A percentile compares a stretch with the other conserved stretches of the same genome.
Conservation (phyloP, 2,329 filamentous ascomycete species). For the Phialophora macrospora region DNA sequence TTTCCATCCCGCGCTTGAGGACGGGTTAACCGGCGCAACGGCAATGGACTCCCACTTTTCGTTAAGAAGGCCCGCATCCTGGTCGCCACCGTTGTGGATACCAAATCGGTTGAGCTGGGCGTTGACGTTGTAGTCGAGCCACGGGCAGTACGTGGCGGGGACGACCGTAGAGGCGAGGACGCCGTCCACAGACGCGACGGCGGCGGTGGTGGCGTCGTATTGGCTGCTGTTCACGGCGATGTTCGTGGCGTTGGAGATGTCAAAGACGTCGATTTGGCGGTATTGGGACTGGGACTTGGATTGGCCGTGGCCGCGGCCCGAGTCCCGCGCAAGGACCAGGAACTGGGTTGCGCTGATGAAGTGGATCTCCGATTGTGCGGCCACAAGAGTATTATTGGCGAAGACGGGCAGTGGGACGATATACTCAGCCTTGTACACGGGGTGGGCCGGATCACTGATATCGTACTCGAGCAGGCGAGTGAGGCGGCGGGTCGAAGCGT, state of each 20-base stretch:
- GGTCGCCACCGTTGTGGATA: slow-evolving; percentile 68
- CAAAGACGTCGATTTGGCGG: slow-evolving; percentile 71
- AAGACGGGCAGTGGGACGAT: slow-evolving; percentile 69
- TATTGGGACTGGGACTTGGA: slow-evolving; percentile 62
- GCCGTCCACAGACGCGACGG: slow-evolving; percentile 58
- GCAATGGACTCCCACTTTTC: slow-evolving; percentile 78
- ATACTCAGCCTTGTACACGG: slow-evolving; percentile 64
- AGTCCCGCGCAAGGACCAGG: slow-evolving; percentile 69
- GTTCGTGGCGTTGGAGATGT: slow-evolving; percentile 66
- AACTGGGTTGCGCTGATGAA: slow-evolving; percentile 68
- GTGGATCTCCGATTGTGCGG: slow-evolving; percentile 72
- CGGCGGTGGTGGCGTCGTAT: slow-evolving; percentile 47
- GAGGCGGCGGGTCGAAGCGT: slow-evolving; percentile 60
- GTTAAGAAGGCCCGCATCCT: slow-evolving; percentile 66
- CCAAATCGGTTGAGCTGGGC: slow-evolving; percentile 67
- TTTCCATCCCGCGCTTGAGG: slow-evolving; percentile 29
- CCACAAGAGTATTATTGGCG: slow-evolving; percentile 59
- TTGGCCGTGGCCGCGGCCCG: slow-evolving; percentile 63
- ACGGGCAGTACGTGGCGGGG: slow-evolving; percentile 67
- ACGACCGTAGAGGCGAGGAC: slow-evolving; percentile 60
- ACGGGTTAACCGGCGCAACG: slow-evolving; percentile 62
- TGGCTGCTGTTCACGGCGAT: slow-evolving; percentile 54
- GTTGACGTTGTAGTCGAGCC: slow-evolving; percentile 71
- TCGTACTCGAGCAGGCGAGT: slow-evolving; percentile 69
- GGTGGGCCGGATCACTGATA: slow-evolving; percentile 51